Evolutionary conservation across 352 stramenopile species (phyloP).

Genomic region (Globisporangium cylindrosporum): DNA sequence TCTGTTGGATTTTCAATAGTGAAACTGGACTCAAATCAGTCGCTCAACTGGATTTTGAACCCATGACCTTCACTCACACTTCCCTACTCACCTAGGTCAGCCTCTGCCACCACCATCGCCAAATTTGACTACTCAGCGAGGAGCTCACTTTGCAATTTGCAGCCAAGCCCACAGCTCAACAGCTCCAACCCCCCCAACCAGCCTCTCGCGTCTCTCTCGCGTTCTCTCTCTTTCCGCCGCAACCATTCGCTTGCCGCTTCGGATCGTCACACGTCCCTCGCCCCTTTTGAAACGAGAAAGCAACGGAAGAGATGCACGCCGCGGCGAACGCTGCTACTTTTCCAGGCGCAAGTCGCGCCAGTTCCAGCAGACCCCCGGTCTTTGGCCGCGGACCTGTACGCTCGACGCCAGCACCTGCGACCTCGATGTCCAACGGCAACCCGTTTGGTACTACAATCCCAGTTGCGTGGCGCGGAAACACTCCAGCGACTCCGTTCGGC

Average conservation of each 20-base stretch:
- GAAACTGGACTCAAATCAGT: neutral
- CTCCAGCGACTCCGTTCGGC: neutral
- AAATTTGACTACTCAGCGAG: neutral
- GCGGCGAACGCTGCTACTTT: neutral
- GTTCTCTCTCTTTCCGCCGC: neutral
- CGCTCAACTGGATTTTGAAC: neutral
- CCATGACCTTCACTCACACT: neutral
- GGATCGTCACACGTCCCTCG: neutral
- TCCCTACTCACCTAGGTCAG: neutral
- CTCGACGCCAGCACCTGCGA: neutral
- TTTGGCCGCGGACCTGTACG: neutral
- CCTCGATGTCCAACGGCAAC: constrained; percentile 1
- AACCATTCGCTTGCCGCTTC: neutral
- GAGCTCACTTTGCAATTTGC: constrained; percentile 24
- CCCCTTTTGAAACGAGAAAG: neutral
- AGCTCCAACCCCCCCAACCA: constrained; percentile 2
- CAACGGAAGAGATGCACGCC: neutral
- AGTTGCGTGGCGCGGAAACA: constrained; percentile 1
- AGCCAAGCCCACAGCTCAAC: neutral
- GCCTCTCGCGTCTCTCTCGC: neutral
- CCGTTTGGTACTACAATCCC: neutral
- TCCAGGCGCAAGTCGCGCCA: neutral
- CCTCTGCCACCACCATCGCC: neutral
- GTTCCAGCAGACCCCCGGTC: constrained; percentile 6
- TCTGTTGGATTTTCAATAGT: neutral